Percentiles rank a stretch among this genome's conserved stretches.
phyloP scores from a whole-genome alignment of 495 filamentous ascomycete species.

The Rusavskia elegans region DNA sequence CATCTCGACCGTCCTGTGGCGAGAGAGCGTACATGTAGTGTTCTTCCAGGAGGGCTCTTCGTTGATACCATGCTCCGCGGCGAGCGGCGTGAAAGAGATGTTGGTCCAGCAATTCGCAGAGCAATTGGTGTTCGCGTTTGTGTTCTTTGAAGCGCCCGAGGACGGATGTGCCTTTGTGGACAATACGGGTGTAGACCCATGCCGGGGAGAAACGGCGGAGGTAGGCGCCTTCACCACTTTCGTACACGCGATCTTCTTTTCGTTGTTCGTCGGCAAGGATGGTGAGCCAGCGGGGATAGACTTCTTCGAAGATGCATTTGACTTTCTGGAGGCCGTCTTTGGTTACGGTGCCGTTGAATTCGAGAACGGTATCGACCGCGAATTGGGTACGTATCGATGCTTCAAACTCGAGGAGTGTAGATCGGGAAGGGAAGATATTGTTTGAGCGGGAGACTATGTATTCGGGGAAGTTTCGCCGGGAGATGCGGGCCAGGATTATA shows the following conservation, averaged over 20 bases:
- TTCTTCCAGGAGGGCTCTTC: conserved; percentile 86
- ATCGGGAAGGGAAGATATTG: conserved; percentile 70
- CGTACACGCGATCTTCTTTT: conserved; percentile 67
- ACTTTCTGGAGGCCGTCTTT: conserved; percentile 50
- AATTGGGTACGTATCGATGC: conserved; percentile 70
- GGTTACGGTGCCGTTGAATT: conserved; percentile 61
- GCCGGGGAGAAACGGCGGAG: conserved; percentile 81
- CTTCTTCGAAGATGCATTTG: conserved; percentile 52
- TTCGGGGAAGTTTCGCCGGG: conserved; percentile 70
- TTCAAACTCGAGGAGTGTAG: conserved; percentile 74
- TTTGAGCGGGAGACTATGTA: conserved; percentile 83
- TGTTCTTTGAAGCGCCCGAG: conserved; percentile 72
- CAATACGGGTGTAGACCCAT: conserved; percentile 85
- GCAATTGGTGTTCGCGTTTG: conserved; percentile 55
- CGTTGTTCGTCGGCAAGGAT: conserved; percentile 61
- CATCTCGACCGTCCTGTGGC: conserved; percentile 30
- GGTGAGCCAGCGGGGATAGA: conserved; percentile 65
- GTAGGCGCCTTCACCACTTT: conserved; percentile 77
- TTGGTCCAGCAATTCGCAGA: conserved; percentile 64
- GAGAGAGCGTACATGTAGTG: conserved; percentile 69
- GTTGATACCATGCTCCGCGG: conserved; percentile 88
- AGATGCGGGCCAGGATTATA: conserved; percentile 83
- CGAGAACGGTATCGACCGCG: conserved; percentile 66
- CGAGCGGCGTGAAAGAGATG: conserved; percentile 71
- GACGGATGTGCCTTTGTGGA: conserved; percentile 74